Conservation (phyloP, 2,329 filamentous ascomycete genomes). For the Colletotrichum kahawae region DNA sequence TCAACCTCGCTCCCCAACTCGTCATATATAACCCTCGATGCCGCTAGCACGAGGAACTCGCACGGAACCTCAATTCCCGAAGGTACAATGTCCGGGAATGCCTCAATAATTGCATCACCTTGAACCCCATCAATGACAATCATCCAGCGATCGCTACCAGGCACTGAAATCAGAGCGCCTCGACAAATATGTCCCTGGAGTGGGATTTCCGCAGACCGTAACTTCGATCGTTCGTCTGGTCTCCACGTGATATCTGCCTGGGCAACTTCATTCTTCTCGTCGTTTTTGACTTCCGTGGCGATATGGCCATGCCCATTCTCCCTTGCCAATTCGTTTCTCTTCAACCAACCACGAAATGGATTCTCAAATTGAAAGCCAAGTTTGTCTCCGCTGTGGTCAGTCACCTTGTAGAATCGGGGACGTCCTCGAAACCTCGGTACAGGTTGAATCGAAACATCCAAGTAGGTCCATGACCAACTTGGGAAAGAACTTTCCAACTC, state of each 20-base stretch:
- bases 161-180: not conserved
- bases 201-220: not conserved
- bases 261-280: no score
- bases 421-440: not conserved
- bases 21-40: no score
- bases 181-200: not conserved
- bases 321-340: no score
- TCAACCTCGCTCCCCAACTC: not conserved
- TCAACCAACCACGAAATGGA: not conserved
- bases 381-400: not conserved
- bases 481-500: not conserved
- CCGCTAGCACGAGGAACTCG: not conserved
- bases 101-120: not conserved
- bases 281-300: no score
- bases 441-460: not conserved
- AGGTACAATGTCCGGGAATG: not conserved
- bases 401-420: not conserved
- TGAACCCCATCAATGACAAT: not conserved
- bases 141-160: not conserved
- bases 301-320: no score
- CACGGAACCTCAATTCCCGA: fast-evolving
- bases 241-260: no score
- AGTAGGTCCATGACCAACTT: not conserved
- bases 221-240: not conserved
- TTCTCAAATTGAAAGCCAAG: not conserved